phyloP scores from a whole-genome alignment of 108 stramenopile genomes.

The Cyclotella atomus region DNA sequence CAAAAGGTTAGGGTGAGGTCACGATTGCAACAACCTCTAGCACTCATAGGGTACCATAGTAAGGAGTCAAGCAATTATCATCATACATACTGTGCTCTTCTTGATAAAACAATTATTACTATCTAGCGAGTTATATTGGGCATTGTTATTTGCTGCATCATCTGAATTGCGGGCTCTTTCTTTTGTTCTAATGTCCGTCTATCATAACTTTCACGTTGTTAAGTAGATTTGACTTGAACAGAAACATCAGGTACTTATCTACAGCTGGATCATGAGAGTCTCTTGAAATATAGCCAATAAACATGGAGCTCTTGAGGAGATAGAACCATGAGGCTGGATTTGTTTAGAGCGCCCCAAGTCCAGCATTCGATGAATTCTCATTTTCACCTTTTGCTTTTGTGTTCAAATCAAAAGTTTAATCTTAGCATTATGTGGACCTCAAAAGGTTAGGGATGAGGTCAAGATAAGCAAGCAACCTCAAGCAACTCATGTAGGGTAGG shows the following conservation, averaged over 20 bases:
- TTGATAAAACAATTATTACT: not conserved
- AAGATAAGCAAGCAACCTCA: no score
- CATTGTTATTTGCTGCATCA: slow-evolving; percentile 52
- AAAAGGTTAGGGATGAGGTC: no score
- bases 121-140: not conserved
- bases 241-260: slow-evolving; percentile 72
- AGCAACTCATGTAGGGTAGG: no score
- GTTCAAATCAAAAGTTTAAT: no score
- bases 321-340: no score
- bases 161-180: slow-evolving; percentile 77
- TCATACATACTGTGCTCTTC: not conserved
- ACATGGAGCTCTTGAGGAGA: slow-evolving; percentile 68
- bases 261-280: slow-evolving; percentile 49
- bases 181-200: slow-evolving; percentile 78
- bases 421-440: no score
- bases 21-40: no score
- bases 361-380: no score
- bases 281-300: slow-evolving; percentile 76
- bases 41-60: no score
- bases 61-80: not conserved
- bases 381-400: no score
- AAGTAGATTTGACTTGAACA: slow-evolving; percentile 82
- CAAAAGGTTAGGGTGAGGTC: no score
- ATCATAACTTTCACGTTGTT: slow-evolving; percentile 88
- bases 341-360: no score